These are phyloP conservation scores for Kingdonia uniflora DNA, from an alignment of 164 flowering plant species.

Conservation along the genomic window DNA sequence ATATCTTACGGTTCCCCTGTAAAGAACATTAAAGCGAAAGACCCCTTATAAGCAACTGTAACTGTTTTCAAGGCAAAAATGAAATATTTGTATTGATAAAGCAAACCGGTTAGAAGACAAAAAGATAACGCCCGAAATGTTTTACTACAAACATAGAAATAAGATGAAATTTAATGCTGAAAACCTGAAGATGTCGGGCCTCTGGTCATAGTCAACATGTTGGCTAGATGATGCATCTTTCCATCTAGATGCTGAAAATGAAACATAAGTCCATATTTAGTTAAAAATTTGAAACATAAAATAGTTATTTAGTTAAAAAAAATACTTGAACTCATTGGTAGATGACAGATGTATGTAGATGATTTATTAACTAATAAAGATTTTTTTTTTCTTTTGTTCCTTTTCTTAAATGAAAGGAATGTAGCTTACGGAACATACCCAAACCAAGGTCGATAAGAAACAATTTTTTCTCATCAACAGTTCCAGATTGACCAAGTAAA, in stretches of 20 bases:
- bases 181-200: constrained; percentile 86
- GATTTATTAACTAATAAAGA: no score
- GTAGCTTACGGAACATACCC: constrained; percentile 45
- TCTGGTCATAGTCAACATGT: constrained; percentile 89
- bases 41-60: no score
- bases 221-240: constrained; percentile 54
- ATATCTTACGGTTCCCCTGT: constrained; percentile 82
- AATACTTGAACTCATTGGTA: neutral
- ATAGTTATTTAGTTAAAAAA: neutral
- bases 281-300: neutral
- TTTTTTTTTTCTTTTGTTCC: no score
- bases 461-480: constrained; percentile 74
- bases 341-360: no score
- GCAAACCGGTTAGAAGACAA: no score
- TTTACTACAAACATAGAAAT: no score
- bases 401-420: no score
- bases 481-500: constrained; percentile 83
- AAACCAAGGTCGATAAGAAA: constrained; percentile 91
- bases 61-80: no score
- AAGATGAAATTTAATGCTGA: no score
- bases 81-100: no score
- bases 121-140: no score
- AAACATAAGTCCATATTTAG: constrained; percentile 6
- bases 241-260: constrained; percentile 72
- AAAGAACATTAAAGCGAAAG: no score